Evolutionary conservation across 805 yeast species (phyloP).

Genomic region (Danielia reshetovae): DNA sequence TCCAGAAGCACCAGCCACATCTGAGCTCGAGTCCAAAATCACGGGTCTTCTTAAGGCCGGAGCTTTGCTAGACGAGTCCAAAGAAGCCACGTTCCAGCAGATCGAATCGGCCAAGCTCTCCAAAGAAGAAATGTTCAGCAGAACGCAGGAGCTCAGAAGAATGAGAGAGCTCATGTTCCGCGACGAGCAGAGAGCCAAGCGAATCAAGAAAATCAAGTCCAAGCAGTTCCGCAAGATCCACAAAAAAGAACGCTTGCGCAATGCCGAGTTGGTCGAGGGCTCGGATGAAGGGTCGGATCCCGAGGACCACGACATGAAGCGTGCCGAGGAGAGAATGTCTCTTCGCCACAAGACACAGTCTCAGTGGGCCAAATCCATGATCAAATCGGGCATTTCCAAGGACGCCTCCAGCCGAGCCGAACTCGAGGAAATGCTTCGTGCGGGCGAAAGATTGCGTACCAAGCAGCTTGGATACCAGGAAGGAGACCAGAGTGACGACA

Average conservation of each 20-base stretch:
- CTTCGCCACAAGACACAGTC: slow-evolving; percentile 84
- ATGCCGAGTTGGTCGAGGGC: slow-evolving; percentile 63
- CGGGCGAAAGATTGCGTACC: slow-evolving; percentile 71
- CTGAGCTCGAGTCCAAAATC: slow-evolving; percentile 66
- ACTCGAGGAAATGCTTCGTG: slow-evolving; percentile 89
- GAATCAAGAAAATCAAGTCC: slow-evolving; percentile 92
- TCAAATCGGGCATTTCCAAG: slow-evolving; percentile 84
- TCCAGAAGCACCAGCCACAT: slow-evolving; percentile 30
- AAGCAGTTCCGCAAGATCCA: slow-evolving; percentile 82
- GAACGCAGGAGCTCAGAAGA: slow-evolving; percentile 77
- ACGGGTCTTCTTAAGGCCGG: slow-evolving; percentile 60
- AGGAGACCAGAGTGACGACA: slow-evolving; percentile 52
- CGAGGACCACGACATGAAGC: slow-evolving; percentile 64
- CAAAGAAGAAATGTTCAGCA: slow-evolving; percentile 69
- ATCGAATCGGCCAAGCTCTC: slow-evolving; percentile 77
- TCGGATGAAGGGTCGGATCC: slow-evolving; percentile 46
- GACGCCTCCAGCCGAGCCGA: slow-evolving; percentile 82
- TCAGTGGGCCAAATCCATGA: slow-evolving; percentile 88
- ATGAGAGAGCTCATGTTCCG: slow-evolving; percentile 97
- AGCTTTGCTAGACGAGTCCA: slow-evolving; percentile 63
- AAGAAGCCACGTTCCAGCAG: slow-evolving; percentile 83
- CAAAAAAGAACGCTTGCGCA: slow-evolving; percentile 75
- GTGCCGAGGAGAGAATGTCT: slow-evolving; percentile 92
- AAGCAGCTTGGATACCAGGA: slow-evolving; percentile 68
- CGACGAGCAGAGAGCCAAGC: slow-evolving; percentile 85